Evolutionary conservation across 805 yeast species (phyloP).

Genomic region (Hanseniaspora jakobsenii): DNA sequence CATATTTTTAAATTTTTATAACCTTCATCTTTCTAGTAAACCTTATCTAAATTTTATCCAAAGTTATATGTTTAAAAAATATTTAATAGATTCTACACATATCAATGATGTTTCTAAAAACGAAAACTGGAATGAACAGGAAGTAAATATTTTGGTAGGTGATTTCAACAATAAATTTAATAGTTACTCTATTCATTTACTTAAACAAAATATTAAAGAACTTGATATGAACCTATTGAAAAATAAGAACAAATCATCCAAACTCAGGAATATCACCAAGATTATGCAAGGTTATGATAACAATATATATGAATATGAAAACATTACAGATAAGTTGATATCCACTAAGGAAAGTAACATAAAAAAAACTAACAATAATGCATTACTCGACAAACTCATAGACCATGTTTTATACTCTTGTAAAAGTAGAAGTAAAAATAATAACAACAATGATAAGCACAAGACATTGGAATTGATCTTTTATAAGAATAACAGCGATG

Average conservation of each 20-base stretch:
- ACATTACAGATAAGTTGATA: conserved; percentile 1
- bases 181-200: conserved; percentile 1
- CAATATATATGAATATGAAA: not conserved
- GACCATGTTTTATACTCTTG: conserved; percentile 11
- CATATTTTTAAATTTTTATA: conserved; percentile 2
- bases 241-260: conserved; percentile 9
- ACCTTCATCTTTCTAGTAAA: conserved; percentile 9
- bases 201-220: not conserved
- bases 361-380: not conserved
- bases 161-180: conserved; percentile 13
- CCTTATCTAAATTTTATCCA: conserved; percentile 11
- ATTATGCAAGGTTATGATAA: not conserved
- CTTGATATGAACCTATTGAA: not conserved
- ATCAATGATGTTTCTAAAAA: too few relatives aligned
- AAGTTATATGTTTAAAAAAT: conserved; percentile 9
- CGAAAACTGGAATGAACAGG: not conserved
- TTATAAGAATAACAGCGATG: conserved; percentile 4
- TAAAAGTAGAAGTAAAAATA: too few relatives aligned
- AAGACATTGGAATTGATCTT: not conserved
- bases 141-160: not conserved
- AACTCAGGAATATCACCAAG: conserved; percentile 6
- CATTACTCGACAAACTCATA: not conserved
- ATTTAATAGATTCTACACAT: not conserved
- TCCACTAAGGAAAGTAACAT: not conserved
- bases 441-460: too few relatives aligned